Percentiles rank a stretch among this genome's conserved stretches.
Evolutionary conservation across 2,329 filamentous ascomycete genomes (phyloP).

Genomic region (Tolypocladium tropicale): DNA sequence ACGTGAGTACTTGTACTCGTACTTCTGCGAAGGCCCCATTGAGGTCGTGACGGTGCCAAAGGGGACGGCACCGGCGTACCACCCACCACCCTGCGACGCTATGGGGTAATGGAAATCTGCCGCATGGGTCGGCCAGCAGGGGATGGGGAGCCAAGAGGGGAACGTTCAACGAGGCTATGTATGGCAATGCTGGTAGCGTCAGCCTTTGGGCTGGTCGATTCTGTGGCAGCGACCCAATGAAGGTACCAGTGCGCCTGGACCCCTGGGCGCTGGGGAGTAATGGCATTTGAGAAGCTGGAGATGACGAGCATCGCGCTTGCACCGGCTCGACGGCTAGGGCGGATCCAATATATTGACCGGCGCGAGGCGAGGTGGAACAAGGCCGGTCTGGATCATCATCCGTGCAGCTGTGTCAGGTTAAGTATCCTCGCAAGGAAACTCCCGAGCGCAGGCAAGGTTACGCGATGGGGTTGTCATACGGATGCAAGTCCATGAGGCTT

Average conservation of each 20-base stretch:
- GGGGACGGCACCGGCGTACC: neutral
- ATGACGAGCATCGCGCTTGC: neutral
- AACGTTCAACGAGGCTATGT: neutral
- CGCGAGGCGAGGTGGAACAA: neutral
- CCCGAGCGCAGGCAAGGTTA: neutral
- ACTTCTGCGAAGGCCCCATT: neutral
- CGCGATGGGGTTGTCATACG: too few species aligned
- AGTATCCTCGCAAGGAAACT: neutral
- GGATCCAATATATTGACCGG: neutral
- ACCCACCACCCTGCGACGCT: neutral
- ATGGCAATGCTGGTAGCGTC: neutral
- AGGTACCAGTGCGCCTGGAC: neutral
- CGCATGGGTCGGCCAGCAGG: neutral
- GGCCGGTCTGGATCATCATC: neutral
- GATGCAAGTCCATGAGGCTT: too few species aligned
- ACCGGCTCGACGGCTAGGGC: neutral
- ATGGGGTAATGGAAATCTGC: conserved; percentile 1
- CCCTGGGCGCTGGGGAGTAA: neutral
- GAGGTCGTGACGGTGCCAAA: neutral
- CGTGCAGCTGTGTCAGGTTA: neutral
- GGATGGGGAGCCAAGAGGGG: neutral
- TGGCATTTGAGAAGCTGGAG: neutral
- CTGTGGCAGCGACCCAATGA: neutral
- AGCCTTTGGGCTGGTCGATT: neutral
- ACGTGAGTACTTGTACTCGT: too few species aligned